Evolutionary conservation across 2,329 filamentous ascomycete genomes (phyloP), one percentile per base, ranked within the genome.

Genomic region (Diaporthe ilicicola): DNA sequence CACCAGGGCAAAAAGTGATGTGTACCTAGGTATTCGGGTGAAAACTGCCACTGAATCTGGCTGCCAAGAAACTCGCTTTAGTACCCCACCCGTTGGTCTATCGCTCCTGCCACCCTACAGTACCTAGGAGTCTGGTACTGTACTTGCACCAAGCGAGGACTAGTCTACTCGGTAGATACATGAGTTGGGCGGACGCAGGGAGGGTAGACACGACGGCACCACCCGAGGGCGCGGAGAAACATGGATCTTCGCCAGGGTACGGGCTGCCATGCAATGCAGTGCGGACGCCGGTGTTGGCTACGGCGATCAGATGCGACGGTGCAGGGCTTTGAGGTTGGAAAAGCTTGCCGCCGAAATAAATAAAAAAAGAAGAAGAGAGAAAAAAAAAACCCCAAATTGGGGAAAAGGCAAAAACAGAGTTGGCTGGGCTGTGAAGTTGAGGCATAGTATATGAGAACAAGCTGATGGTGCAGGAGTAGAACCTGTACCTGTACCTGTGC

Each of bases 221-320:
- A 50, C 29, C 59, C 59, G 59, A 50, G 44, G 27, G 59, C 29
- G 53, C 44, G n/a, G 44, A 50, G 29, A 37, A 29, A 37, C 59
- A 62, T 34, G 54, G 54, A 48, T 48, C 39, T 22, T 46, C 22
- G 27, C 37, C 34, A 27, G 54, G 54, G 54, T n/a, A 24, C 32
- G 22, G 32, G 34, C 32, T 10, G 34, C 51, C 15, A 56, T 56
- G 37, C 13, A 39, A 34, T 39, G 19, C 32, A 4, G 32, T 24
- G 5, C 12, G 32, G 53, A 22, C 34, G 56, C 39, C 56, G 39
- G 22, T 44, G 39, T 39, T 62, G 56, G 56, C 56, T 48, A n/a
- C 19, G 39, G 42, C 42, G 59, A 64, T 64, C 59, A 50, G 44
- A 64, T 64, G 59, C 59, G 29, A 64, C 42, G 44, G 34, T 62